Base-by-base conservation (phyloP, 2,329 filamentous ascomycete species). In the Claviceps sp. region DNA sequence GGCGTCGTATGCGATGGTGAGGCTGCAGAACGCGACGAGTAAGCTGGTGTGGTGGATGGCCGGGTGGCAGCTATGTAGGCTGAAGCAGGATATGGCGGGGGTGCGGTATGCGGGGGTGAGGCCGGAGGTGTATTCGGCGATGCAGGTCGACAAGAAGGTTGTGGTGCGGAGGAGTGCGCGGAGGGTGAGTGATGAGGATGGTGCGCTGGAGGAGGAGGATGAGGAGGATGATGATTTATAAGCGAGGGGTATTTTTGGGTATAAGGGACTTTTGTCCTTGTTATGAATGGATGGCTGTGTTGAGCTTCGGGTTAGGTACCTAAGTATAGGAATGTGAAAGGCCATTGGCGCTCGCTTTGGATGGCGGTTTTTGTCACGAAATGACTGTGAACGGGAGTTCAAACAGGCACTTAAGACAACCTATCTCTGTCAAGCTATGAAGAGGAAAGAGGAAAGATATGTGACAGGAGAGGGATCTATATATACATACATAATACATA, bases 31-130 rank as follows among this genome's bases (percentile, higher is more conserved):
- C 16, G 16, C 53, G 4, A 0, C 54, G 26, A 49, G 0, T 52
- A 62, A 43, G 0, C 72, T 79, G 50, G 59, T 67, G 1, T 80
- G 75, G 74, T 61, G 61, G 11, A 68, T 80, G 54, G 71, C 71
- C 0, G 76, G 76, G 0, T 64, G 62, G 1, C 75, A 80, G 58
- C 65, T 80, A 2, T 70, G 67, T 7, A 61, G 61, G 38, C 65
- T 80, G 53, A 80, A 80, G 58, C 67, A 69, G 10, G 61, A 56
- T 48, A 58, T 53, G 45, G 54, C 34, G 24, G 40, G 47, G 0
- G 52, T 10, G 16, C 13, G 2, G 54, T 53, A 5, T 55, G 61
- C 69, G 0, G 48, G 66, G 0, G 61, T 76, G 26, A 65, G 64
- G 2, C 62, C 69, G 0, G 53, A 56, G 16, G 64, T 71, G 59